Evolutionary conservation across 352 stramenopile genomes (phyloP), one percentile per base, ranked within the genome.

Genomic region (Aphanomyces cochlioides): DNA sequence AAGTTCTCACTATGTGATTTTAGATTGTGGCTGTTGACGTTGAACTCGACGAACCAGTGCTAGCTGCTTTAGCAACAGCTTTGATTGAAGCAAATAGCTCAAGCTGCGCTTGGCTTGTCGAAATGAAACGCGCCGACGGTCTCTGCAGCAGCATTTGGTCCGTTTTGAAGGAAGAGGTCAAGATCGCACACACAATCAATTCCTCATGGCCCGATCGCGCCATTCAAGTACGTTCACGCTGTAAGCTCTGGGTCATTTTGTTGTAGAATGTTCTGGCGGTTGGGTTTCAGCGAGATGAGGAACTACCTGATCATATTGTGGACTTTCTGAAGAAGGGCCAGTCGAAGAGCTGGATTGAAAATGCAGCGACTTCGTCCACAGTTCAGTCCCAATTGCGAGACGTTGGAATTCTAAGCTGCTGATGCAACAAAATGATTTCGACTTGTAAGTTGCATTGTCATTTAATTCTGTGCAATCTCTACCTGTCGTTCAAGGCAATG

Each of bases 191-290:
- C 6, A 37, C 13, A 37, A 61, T 61, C 34, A 61, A 40, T 7
- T 45, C 54, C 19, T 45, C 39, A 3, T 61, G 54, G 54, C 54
- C 54, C 13, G 54, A 61, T 13, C 7, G 43, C 6, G 54, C 54
- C n/a, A 17, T 61, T 19, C 54, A 39, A 40, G 54, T 61, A 61
- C 54, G 54, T 3, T 28, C 28, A 28, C 2, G 28, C 0, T 28
- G 28, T 28, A 28, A 39, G 50, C 36, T 50, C 43, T 12, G 43
- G 17, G 43, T 50, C 10, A 50, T 2, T 50, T 50, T 50, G 43
- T 50, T 50, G 43, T 50, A 50, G 43, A 50, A 50, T 50, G 43
- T 50, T n/a, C 43, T 50, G 43, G 17, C 43, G 43, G 43, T 50
- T n/a, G 43, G 43, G 17, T n/a, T 50, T n/a, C 43, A 50, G 17